Evolutionary conservation across 345 rosid species (phyloP).

Genomic region (Linum lewisii): DNA sequence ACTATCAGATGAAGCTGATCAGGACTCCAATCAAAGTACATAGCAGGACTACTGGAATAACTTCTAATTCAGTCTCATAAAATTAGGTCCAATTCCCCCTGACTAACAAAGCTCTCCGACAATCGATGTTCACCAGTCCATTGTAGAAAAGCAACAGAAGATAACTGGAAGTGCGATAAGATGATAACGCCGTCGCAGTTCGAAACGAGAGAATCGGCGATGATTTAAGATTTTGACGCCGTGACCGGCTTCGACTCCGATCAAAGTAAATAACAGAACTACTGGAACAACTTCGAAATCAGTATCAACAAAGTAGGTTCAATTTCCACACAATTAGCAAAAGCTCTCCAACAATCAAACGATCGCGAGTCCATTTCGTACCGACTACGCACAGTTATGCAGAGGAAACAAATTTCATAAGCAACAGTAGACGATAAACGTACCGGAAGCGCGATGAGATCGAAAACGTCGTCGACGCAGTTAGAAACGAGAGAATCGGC

Average conservation of each 20-base stretch:
- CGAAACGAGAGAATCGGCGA: slow-evolving; percentile 61
- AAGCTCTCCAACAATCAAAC: too few species aligned
- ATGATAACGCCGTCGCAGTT: slow-evolving; percentile 40
- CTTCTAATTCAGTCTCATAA: neutral
- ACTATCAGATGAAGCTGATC: too few species aligned
- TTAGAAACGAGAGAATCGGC: slow-evolving; percentile 65
- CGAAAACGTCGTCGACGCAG: slow-evolving; percentile 39
- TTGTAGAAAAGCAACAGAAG: neutral
- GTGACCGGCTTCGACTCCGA: slow-evolving; percentile 51
- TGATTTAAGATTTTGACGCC: slow-evolving; percentile 65
- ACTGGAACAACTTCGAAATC: too few species aligned
- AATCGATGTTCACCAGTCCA: neutral
- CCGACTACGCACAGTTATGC: too few species aligned
- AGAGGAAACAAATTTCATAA: too few species aligned
- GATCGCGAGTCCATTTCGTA: too few species aligned
- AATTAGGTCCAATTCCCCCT: neutral
- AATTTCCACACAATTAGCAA: too few species aligned
- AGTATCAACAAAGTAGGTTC: too few species aligned
- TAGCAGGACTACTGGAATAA: neutral
- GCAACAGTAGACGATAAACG: slow-evolving; percentile 4
- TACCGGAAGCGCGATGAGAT: slow-evolving; percentile 65
- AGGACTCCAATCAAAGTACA: neutral
- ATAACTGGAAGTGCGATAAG: slow-evolving; percentile 58
- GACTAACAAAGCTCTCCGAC: neutral
- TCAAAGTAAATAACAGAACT: too few species aligned